These are phyloP conservation scores for Cyclaneusma minus DNA, from an alignment of 2,329 filamentous ascomycete species.

Conservation along the genomic window DNA sequence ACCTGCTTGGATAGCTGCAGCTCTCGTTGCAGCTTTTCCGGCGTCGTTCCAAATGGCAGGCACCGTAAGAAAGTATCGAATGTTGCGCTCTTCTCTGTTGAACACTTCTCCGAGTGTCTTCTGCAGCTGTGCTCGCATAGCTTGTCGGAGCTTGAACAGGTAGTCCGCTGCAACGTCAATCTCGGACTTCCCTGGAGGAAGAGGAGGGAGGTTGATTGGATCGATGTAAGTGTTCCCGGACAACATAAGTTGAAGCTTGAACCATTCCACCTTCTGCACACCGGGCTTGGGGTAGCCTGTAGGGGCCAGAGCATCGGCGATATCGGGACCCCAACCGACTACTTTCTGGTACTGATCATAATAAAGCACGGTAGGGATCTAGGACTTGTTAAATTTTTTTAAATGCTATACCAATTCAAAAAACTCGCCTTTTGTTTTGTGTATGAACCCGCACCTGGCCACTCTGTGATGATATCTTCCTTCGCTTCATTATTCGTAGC, in stretches of 20 bases:
- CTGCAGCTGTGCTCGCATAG: constrained; percentile 88
- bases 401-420: constrained; percentile 1
- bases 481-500: constrained; percentile 95
- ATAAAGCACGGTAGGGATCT: constrained; percentile 99
- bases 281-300: constrained; percentile 96
- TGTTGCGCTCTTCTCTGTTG: constrained; percentile 94
- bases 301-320: constrained; percentile 87
- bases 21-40: constrained; percentile 89
- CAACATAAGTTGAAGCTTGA: constrained; percentile 97
- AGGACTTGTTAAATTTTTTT: constrained; percentile 6
- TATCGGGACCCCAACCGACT: constrained; percentile 98
- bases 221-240: constrained; percentile 99
- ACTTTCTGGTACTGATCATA: constrained; percentile 99
- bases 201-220: constrained; percentile 92
- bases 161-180: constrained; percentile 99
- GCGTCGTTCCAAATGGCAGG: constrained; percentile 99
- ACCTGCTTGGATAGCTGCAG: constrained; percentile 90
- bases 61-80: constrained; percentile 95
- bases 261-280: constrained; percentile 99
- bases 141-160: constrained; percentile 92
- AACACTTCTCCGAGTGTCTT: constrained; percentile 97
- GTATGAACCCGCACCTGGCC: constrained; percentile 93
- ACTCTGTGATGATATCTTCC: constrained; percentile 98
- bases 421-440: constrained; percentile 85
- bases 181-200: constrained; percentile 94